Evolutionary conservation across 495 filamentous ascomycete species (phyloP), one percentile per base, ranked within the genome.

Genomic region (Coniosporium apollinis): DNA sequence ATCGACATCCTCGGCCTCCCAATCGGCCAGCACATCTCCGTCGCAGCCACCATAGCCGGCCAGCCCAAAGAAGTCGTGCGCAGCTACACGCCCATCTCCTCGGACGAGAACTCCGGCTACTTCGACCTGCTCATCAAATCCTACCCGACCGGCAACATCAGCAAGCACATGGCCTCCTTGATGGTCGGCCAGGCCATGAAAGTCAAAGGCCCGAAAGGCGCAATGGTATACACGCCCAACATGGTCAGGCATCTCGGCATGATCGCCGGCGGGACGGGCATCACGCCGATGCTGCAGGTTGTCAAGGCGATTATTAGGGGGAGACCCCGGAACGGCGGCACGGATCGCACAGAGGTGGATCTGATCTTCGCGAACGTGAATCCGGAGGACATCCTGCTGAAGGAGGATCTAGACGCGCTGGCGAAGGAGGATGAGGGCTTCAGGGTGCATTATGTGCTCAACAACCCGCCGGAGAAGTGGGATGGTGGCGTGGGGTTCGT

Each of bases 121-220:
- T 85, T 97, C 62, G 87, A 94, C 57, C 76, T 97, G 37, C 72
- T 97, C 34, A 82, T 97, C 61, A 97, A 97, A 67, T 84, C 84
- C 25, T 97, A 97, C 60, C 82, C 85, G 1, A 83, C 81, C 34
- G 89, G 89, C 43, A 94, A 94, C 61, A 94, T 97, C 68, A 83
- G 76, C 49, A 81, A 79, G 59, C 72, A 94, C 61, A 74, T 97
- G 58, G 79, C 81, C 20, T 69, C 66, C 5, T 72, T 97, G 28
- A 66, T 70, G 44, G 65, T 93, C 28, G 86, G 89, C 33, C 70
- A 96, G 55, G 76, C 69, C 34, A 82, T 97, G 71, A 80, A 79
- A 52, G 79, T 93, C 38, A 70, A 67, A 45, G 89, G 89, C 10
- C 89, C 89, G 48, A 94, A 94, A 67, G 89, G 89, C 46, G 85